A percentile compares a stretch with the other conserved stretches of the same genome.
phyloP scores from a whole-genome alignment of 805 yeast genomes.

The Lipomyces yamadae region DNA sequence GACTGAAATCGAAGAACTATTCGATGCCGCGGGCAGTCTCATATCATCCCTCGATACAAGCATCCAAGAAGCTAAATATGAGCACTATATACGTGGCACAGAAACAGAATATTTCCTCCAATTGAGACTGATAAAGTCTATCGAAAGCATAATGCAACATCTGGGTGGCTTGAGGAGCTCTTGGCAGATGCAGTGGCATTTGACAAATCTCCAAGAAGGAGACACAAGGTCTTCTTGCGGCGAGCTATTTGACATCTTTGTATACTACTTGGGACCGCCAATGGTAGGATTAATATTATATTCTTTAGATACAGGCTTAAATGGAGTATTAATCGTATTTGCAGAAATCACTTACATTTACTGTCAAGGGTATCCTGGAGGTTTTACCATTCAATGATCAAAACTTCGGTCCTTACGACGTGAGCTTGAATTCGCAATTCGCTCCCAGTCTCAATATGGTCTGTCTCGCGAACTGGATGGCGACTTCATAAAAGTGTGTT shows the following conservation, averaged over 20 bases:
- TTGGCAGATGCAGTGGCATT: conserved; percentile 54
- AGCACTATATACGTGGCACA: conserved; percentile 58
- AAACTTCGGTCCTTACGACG: conserved; percentile 38
- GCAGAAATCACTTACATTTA: conserved; percentile 35
- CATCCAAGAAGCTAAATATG: conserved; percentile 66
- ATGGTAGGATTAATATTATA: conserved; percentile 54
- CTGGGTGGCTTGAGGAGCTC: conserved; percentile 72
- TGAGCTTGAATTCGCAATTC: conserved; percentile 53
- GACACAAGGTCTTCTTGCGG: conserved; percentile 29
- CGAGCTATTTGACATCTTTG: conserved; percentile 68
- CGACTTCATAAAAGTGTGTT: no score
- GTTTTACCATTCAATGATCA: conserved; percentile 60
- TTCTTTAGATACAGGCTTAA: neutral
- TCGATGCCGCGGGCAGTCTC: conserved; percentile 19
- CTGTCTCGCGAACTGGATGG: neutral
- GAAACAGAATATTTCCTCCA: conserved; percentile 59
- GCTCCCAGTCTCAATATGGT: conserved; percentile 27
- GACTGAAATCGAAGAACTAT: conserved; percentile 30
- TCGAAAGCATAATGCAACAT: conserved; percentile 58
- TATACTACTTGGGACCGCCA: conserved; percentile 72
- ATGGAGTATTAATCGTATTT: conserved; percentile 45
- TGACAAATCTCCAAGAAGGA: conserved; percentile 22
- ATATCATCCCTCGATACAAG: conserved; percentile 46
- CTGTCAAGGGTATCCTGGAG: conserved; percentile 60
- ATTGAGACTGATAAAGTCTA: conserved; percentile 55